phyloP scores from a whole-genome alignment of 2,329 filamentous ascomycete species.

The Trichoderma breve region DNA sequence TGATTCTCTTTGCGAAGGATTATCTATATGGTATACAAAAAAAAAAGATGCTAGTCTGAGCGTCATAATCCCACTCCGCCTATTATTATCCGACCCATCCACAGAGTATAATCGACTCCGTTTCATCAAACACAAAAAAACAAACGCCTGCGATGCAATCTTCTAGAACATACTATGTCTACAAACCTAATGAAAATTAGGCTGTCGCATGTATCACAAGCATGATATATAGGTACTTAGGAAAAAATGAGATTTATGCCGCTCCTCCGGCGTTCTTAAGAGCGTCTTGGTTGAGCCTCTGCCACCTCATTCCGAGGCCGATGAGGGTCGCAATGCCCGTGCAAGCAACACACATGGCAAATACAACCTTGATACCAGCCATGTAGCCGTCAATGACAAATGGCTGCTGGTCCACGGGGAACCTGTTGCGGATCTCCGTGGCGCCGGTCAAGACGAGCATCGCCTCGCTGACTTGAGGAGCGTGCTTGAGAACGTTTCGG shows the following conservation, averaged over 20 bases:
- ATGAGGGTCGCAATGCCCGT: conserved; percentile 41
- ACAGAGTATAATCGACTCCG: background rate
- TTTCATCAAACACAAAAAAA: background rate
- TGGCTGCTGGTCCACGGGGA: conserved; percentile 47
- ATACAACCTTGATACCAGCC: conserved; percentile 60
- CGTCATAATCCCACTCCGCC: background rate
- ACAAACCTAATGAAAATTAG: background rate
- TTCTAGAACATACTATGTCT: background rate
- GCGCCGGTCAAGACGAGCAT: conserved; percentile 45
- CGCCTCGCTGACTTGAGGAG: conserved; percentile 37
- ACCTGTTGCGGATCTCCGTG: conserved; percentile 54
- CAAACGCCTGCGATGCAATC: conserved; percentile 12
- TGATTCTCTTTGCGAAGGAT: conserved; percentile 1
- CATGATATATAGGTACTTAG: background rate
- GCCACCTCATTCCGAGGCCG: conserved; percentile 38
- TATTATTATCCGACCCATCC: background rate
- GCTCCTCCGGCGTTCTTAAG: conserved; percentile 29
- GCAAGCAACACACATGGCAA: conserved; percentile 55
- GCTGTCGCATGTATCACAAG: background rate
- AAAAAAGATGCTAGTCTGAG: background rate
- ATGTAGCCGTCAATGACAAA: conserved; percentile 62
- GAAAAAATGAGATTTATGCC: conserved; percentile 26
- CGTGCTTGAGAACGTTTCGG: conserved; percentile 32
- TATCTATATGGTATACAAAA: conserved; percentile 6
- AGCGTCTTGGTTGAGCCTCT: conserved; percentile 35